Conservation (phyloP, 1,284 basidiomycete genomes). For the Boletus sp. region DNA sequence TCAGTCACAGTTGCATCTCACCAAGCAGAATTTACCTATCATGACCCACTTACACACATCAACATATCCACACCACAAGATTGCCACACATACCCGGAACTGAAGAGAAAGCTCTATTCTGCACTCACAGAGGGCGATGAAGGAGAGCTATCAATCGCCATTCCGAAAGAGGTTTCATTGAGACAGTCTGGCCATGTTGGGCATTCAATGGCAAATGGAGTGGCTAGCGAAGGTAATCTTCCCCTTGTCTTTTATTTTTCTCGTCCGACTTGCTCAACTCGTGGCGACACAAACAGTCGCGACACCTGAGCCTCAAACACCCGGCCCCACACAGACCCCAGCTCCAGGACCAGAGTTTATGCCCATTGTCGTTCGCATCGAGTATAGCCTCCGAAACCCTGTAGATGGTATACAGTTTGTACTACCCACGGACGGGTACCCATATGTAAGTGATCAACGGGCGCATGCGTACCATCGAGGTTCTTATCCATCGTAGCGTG, state of each 20-base stretch:
- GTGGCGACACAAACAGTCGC: conserved; percentile 48
- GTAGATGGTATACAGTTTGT: conserved; percentile 90
- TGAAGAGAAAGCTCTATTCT: conserved; percentile 92
- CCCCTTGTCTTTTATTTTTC: not conserved
- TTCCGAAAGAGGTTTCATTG: conserved; percentile 81
- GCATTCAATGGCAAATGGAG: conserved; percentile 43
- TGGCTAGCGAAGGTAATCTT: conserved; percentile 51
- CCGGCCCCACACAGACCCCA: conserved; percentile 53
- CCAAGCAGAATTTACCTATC: conserved; percentile 72
- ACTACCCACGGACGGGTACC: conserved; percentile 76
- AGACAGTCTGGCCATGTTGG: conserved; percentile 57
- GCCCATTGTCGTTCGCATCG: conserved; percentile 77
- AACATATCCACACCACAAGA: conserved; percentile 76
- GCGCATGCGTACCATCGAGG: conserved; percentile 24
- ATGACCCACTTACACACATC: conserved; percentile 77
- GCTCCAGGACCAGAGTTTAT: conserved; percentile 66
- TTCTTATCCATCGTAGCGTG: conserved; percentile 57
- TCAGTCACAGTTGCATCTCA: conserved; percentile 72
- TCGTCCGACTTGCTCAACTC: conserved; percentile 16
- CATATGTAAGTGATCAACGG: conserved; percentile 68
- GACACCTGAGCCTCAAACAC: conserved; percentile 78
- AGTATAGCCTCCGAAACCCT: conserved; percentile 81
- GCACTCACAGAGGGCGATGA: conserved; percentile 90
- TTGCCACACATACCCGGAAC: conserved; percentile 89
- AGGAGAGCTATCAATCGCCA: conserved; percentile 91